Evolutionary conservation across 129 eudicot genomes (phyloP).

Genomic region (Flaveria brownii): DNA sequence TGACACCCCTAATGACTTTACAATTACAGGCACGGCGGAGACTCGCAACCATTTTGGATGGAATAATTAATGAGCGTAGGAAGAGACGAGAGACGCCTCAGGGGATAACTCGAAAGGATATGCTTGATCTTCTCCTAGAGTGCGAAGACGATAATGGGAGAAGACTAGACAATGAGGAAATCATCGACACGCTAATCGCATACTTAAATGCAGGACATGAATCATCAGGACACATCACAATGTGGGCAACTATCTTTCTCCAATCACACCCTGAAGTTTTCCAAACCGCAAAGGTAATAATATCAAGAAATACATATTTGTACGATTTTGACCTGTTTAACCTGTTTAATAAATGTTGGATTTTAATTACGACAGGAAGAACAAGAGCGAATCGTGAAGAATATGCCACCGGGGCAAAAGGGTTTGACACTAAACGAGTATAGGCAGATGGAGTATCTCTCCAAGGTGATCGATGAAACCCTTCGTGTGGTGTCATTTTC

Average conservation of each 20-base stretch:
- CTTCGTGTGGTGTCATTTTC: slow-evolving; percentile 81
- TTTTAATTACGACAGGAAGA: slow-evolving; percentile 50
- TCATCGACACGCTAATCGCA: slow-evolving; percentile 71
- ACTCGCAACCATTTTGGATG: slow-evolving; percentile 61
- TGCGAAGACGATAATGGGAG: slow-evolving; percentile 72
- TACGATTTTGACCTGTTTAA: neutral
- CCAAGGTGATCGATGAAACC: slow-evolving; percentile 90
- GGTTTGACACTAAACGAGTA: slow-evolving; percentile 70
- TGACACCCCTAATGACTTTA: neutral
- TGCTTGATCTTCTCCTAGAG: slow-evolving; percentile 73
- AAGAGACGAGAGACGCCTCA: slow-evolving; percentile 26
- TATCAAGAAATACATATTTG: neutral
- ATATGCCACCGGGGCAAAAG: slow-evolving; percentile 59
- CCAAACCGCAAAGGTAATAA: slow-evolving; percentile 63
- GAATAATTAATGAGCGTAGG: slow-evolving; percentile 51
- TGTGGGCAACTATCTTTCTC: slow-evolving; percentile 74
- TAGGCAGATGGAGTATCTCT: slow-evolving; percentile 75
- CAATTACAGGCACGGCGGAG: slow-evolving; percentile 64
- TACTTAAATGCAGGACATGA: slow-evolving; percentile 96
- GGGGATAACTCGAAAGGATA: slow-evolving; percentile 49
- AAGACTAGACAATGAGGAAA: slow-evolving; percentile 73
- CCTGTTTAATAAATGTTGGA: neutral
- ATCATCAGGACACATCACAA: slow-evolving; percentile 80
- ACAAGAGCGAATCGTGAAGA: slow-evolving; percentile 68
- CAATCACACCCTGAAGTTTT: slow-evolving; percentile 65